Conservation (phyloP, 352 stramenopile genomes). For the Globisporangium cylindrosporum region DNA sequence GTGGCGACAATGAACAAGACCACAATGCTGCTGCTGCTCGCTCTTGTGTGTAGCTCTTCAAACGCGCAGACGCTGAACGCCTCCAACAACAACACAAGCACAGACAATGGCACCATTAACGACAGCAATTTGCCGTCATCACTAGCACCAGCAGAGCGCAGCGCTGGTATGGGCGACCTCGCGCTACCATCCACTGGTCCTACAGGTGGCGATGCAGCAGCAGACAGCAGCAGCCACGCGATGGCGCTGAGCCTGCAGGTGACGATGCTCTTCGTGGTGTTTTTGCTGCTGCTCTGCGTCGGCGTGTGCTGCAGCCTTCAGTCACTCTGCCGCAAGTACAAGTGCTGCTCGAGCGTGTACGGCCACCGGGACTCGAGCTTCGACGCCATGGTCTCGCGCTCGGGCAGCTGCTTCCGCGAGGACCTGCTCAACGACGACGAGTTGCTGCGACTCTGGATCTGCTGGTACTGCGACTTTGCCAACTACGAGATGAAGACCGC, state of each 20-base stretch:
- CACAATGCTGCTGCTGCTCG: not conserved
- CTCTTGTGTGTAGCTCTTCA: not conserved
- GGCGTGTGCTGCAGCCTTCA: conserved; percentile 31
- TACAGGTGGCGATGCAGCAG: not conserved
- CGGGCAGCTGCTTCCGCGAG: conserved; percentile 36
- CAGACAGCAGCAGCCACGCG: not conserved
- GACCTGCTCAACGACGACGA: conserved; percentile 54
- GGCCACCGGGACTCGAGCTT: conserved; percentile 21
- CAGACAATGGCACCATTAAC: not conserved
- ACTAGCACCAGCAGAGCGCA: not conserved
- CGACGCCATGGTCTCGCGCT: conserved; percentile 23
- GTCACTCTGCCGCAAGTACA: conserved; percentile 28
- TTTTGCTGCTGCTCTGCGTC: conserved; percentile 31
- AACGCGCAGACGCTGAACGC: not conserved
- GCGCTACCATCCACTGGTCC: not conserved
- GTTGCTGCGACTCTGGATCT: conserved; percentile 48
- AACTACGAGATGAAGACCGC: conserved; percentile 58
- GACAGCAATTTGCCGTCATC: not conserved
- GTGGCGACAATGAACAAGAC: not conserved
- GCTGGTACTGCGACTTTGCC: conserved; percentile 51
- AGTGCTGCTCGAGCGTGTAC: conserved; percentile 20
- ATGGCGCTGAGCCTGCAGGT: conserved; percentile 22
- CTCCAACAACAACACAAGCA: not conserved
- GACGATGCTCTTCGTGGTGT: conserved; percentile 33
- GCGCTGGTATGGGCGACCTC: not conserved